These are phyloP conservation scores for Rauvolfia tetraphylla DNA, from an alignment of 257 asterid genomes.

Conservation along the genomic window DNA sequence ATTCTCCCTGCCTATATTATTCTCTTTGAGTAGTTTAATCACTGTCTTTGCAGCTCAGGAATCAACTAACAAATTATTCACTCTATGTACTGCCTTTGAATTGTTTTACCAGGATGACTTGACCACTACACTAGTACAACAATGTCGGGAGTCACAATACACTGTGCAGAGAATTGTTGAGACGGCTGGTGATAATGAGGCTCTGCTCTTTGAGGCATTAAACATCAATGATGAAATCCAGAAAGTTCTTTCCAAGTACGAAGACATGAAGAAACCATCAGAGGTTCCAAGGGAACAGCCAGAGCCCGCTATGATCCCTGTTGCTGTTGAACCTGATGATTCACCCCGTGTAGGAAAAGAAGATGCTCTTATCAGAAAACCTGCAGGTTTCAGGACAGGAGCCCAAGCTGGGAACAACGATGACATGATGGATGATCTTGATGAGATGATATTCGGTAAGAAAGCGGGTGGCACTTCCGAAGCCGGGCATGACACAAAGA, in stretches of 20 bases:
- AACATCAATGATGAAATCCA: conserved; percentile 88
- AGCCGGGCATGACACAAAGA: conserved; percentile 49
- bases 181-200: conserved; percentile 85
- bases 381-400: conserved; percentile 37
- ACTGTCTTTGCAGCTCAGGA: neutral
- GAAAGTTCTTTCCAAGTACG: conserved; percentile 71
- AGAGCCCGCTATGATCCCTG: conserved; percentile 94
- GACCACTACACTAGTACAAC: conserved; percentile 68
- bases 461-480: conserved; percentile 61
- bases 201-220: conserved; percentile 89
- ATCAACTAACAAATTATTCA: neutral
- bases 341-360: conserved; percentile 62
- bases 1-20: neutral
- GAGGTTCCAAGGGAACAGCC: conserved; percentile 54
- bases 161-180: conserved; percentile 82
- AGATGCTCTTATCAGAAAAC: conserved; percentile 56
- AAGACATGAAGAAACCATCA: conserved; percentile 65
- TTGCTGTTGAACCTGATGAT: conserved; percentile 80
- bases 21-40: neutral
- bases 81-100: conserved; percentile 4
- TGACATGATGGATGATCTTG: conserved; percentile 94
- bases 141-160: conserved; percentile 75
- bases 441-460: conserved; percentile 97
- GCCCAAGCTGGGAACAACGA: conserved; percentile 52
- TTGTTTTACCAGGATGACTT: conserved; percentile 67